A percentile compares a stretch with the other conserved stretches of the same genome.
phyloP scores from a whole-genome alignment of 352 stramenopile species.

The Globisporangium solare region DNA sequence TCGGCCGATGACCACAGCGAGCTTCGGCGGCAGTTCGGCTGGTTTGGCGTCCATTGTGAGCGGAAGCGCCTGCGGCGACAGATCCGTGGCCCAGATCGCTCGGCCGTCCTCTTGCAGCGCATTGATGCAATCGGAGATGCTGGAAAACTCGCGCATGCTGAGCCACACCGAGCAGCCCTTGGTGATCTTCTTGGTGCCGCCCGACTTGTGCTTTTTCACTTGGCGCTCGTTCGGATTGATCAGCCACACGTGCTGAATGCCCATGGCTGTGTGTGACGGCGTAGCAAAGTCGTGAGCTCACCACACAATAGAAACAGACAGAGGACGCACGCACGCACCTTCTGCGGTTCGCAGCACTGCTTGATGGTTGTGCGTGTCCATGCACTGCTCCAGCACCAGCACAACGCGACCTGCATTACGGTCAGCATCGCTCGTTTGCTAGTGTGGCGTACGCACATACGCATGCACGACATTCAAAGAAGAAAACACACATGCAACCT shows the following conservation, averaged over 20 bases:
- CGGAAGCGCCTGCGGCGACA: conserved; percentile 68
- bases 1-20: conserved; percentile 92
- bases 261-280: conserved; percentile 45
- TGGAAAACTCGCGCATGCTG: conserved; percentile 79
- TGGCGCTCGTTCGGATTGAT: conserved; percentile 59
- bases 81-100: conserved; percentile 90
- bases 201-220: conserved; percentile 59
- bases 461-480: neutral
- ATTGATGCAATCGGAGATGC: conserved; percentile 76
- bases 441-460: neutral
- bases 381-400: conserved; percentile 76
- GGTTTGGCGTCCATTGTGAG: conserved; percentile 38
- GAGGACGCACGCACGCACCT: conserved; percentile 36
- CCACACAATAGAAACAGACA: conserved; percentile 23
- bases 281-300: neutral
- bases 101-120: conserved; percentile 53
- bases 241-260: conserved; percentile 91
- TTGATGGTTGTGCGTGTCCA: conserved; percentile 86
- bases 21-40: conserved; percentile 65
- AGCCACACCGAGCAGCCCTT: conserved; percentile 85
- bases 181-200: conserved; percentile 67
- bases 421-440: too few relatives aligned
- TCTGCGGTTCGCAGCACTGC: conserved; percentile 91
- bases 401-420: conserved; percentile 38
- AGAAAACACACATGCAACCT: too few relatives aligned